Percentiles rank a stretch among this genome's conserved stretches.
Evolutionary conservation across 306 rosid genomes (phyloP).

Genomic region (Sicyos edulis): DNA sequence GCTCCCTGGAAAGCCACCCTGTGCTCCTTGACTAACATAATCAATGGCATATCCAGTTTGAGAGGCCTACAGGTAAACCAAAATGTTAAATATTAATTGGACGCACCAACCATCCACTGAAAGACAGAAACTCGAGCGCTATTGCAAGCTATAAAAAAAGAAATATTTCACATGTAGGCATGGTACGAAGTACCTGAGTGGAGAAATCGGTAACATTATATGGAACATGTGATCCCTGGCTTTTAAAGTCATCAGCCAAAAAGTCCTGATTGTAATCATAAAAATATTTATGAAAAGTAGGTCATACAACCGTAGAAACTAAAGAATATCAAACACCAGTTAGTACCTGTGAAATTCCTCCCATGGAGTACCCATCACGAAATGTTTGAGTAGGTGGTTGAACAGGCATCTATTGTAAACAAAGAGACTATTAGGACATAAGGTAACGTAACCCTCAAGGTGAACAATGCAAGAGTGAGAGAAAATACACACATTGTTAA

Average conservation of each 20-base stretch:
- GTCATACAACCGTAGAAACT: not conserved
- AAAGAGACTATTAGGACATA: constrained; percentile 25
- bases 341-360: constrained; percentile 89
- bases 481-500: constrained; percentile 55
- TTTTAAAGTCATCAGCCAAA: constrained; percentile 98
- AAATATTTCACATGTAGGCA: not conserved
- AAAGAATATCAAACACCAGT: constrained; percentile 15
- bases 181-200: constrained; percentile 58
- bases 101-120: not conserved
- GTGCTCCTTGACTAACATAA: constrained; percentile 88
- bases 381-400: constrained; percentile 77
- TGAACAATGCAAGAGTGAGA: constrained; percentile 14
- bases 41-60: constrained; percentile 94
- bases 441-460: not conserved
- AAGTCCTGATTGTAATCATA: constrained; percentile 52
- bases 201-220: constrained; percentile 89
- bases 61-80: constrained; percentile 54
- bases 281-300: constrained; percentile 7
- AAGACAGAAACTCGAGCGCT: not conserved
- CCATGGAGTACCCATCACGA: constrained; percentile 88
- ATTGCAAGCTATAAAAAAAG: not conserved
- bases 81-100: not conserved
- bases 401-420: constrained; percentile 58
- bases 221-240: constrained; percentile 99
- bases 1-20: constrained; percentile 91